Evolutionary conservation across 176 grass and related monocot genomes (phyloP), one percentile per base, ranked within the genome.

Genomic region (Eragrostis nindensis): DNA sequence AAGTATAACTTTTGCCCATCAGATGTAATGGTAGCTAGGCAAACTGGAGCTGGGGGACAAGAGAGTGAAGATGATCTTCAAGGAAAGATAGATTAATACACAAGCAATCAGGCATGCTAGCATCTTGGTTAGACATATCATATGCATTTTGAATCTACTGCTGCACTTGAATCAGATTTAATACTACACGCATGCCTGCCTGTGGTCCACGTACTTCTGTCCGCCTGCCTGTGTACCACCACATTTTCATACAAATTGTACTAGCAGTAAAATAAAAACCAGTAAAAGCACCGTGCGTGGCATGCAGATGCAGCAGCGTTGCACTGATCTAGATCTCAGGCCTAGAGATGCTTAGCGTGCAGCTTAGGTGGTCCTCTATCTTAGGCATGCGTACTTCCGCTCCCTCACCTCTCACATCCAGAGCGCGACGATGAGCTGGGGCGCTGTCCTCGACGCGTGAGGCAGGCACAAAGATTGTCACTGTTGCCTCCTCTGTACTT

Each of bases 331-430:
- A 77, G 65, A 78, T 85, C 66, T 70, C 69, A 87, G 53, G 75
- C 86, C 82, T 84, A 88, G 75, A 75, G 84, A 81, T 87, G 85
- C 85, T 87, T 70, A 81, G 53, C 46, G 53, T 59, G 55, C 61
- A 55, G 75, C 43, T 54, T 44, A 19, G 67, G 83, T 88, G 80
- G 80, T 88, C 86, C 74, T 86, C 39, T 44, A 64, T 79, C 42
- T 76, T 74, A 25, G 45, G 74, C 86, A 52, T 60, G 81, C 75
- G 50, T 88, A 88, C 80, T 83, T 74, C 48, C 60, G 68, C 56
- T 73, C 14, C 49, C 78, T 86, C 71, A 76, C 64, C 54, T 55
- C 72, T 76, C 85, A 76, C 78, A 70, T 82, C 78, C 65, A 63
- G 54, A 54, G 73, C 68, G 2, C 11, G 13, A 40, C 59, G 50